Conservation (phyloP, 2,329 filamentous ascomycete species). For the Hypoxylon sp. region DNA sequence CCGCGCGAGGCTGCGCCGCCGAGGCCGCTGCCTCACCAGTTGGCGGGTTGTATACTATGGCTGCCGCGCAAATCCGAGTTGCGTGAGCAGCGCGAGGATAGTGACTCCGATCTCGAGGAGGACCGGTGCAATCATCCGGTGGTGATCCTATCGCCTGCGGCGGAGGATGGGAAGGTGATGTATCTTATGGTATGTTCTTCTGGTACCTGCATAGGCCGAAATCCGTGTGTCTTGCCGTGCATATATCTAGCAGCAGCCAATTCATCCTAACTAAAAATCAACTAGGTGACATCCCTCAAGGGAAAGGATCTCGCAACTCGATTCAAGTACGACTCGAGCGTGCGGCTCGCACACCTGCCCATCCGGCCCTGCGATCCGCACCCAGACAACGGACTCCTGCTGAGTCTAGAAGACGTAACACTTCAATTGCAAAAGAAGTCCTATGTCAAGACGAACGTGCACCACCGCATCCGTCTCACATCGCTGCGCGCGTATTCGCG, state of each 20-base stretch:
- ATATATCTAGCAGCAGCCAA: not conserved
- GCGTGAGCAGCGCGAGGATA: constrained; percentile 1
- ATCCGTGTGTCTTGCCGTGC: too few species aligned
- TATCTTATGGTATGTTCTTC: constrained; percentile 34
- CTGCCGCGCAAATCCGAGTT: constrained; percentile 25
- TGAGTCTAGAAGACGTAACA: constrained; percentile 24
- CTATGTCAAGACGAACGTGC: constrained; percentile 31
- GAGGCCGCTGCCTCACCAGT: constrained; percentile 9
- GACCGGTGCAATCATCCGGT: constrained; percentile 39
- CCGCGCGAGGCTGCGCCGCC: constrained; percentile 10
- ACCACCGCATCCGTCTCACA: constrained; percentile 16
- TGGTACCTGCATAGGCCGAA: not conserved
- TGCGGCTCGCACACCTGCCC: constrained; percentile 32
- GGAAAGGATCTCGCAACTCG: constrained; percentile 24
- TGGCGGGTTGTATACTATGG: constrained; percentile 37
- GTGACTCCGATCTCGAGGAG: constrained; percentile 21
- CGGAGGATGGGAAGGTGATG: constrained; percentile 31
- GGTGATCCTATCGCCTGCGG: constrained; percentile 37
- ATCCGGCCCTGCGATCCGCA: constrained; percentile 35
- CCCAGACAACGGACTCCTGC: constrained; percentile 38
- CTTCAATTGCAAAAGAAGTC: constrained; percentile 30
- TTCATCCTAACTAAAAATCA: constrained; percentile 3
- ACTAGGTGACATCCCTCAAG: constrained; percentile 38
- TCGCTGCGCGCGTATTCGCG: constrained; percentile 27
- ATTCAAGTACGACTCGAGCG: constrained; percentile 10